A percentile compares a stretch with the other conserved stretches of the same genome.
phyloP scores from a whole-genome alignment of 2,329 filamentous ascomycete genomes.

The Ophidiomyces ophidiicola region DNA sequence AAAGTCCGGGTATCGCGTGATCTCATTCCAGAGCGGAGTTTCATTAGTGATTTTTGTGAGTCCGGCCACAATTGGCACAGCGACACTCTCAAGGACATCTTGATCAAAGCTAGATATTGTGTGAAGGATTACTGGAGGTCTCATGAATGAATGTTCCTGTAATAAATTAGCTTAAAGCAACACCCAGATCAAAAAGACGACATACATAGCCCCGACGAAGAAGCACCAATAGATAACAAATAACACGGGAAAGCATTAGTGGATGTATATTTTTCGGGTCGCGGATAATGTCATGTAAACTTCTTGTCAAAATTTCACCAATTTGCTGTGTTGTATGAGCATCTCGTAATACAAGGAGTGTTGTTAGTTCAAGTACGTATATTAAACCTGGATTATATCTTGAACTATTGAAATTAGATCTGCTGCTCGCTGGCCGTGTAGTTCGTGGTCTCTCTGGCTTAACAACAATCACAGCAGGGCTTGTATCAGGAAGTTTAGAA shows the following conservation, averaged over 20 bases:
- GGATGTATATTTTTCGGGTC: constrained; percentile 68
- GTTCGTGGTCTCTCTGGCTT: constrained; percentile 69
- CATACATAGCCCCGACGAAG: constrained; percentile 75
- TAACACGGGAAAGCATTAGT: constrained; percentile 68
- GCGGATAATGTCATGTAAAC: constrained; percentile 67
- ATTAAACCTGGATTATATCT: constrained; percentile 76
- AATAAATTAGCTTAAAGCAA: constrained; percentile 17
- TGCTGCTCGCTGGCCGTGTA: constrained; percentile 47
- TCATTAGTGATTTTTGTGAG: constrained; percentile 64
- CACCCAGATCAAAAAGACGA: constrained; percentile 13
- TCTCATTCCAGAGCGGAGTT: constrained; percentile 70
- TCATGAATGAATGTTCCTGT: constrained; percentile 78
- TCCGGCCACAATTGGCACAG: constrained; percentile 64
- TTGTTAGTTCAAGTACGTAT: constrained; percentile 85
- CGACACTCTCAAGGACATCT: constrained; percentile 61
- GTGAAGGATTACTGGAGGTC: constrained; percentile 82
- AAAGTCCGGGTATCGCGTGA: constrained; percentile 93
- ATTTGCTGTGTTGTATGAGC: constrained; percentile 57
- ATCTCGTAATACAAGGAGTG: constrained; percentile 66
- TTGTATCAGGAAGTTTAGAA: constrained; percentile 70
- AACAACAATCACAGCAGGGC: constrained; percentile 71
- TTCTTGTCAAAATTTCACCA: constrained; percentile 67
- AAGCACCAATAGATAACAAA: constrained; percentile 75
- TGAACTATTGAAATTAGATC: constrained; percentile 43
- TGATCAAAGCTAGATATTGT: constrained; percentile 78